A percentile compares a stretch with the other conserved stretches of the same genome.
phyloP scores from a whole-genome alignment of 352 stramenopile genomes.

The Phytophthora sp. region DNA sequence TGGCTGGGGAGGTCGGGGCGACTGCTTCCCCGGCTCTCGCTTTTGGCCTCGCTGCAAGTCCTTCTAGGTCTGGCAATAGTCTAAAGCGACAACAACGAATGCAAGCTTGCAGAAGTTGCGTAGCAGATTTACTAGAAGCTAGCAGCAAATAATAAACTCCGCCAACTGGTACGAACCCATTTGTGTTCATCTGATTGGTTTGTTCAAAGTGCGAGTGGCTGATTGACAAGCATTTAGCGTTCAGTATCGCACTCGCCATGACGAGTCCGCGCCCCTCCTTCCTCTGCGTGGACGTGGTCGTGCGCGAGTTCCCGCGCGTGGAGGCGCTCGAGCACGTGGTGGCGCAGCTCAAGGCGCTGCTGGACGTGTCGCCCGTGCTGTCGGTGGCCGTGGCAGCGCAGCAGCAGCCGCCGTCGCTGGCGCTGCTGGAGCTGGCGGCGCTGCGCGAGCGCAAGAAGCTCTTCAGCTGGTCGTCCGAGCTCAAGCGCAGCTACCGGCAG shows the following conservation, averaged over 20 bases:
- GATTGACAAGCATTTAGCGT: too few species aligned
- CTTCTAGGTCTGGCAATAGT: too few species aligned
- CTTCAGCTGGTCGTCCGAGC: slow-evolving; percentile 39
- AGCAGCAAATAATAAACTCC: too few species aligned
- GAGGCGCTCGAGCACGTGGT: slow-evolving; percentile 37
- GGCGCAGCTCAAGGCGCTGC: slow-evolving; percentile 24
- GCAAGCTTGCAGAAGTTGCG: too few species aligned
- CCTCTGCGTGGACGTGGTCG: slow-evolving; percentile 37
- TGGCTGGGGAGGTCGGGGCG: neutral
- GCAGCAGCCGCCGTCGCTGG: slow-evolving; percentile 20
- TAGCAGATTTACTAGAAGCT: too few species aligned
- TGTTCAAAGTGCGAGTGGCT: too few species aligned
- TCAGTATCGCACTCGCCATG: too few species aligned
- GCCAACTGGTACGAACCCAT: too few species aligned
- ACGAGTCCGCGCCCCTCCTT: too few species aligned
- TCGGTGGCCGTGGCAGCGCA: slow-evolving; percentile 35
- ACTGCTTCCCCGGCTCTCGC: neutral
- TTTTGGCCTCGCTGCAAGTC: slow-evolving; percentile 7
- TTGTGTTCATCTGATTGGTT: too few species aligned
- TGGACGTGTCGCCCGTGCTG: slow-evolving; percentile 40
- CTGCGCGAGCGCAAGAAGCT: slow-evolving; percentile 36
- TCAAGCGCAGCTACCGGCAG: slow-evolving; percentile 42
- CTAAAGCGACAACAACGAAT: too few species aligned
- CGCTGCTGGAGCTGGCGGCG: slow-evolving; percentile 37
- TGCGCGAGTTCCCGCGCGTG: slow-evolving; percentile 24